phyloP scores from a whole-genome alignment of 2,329 filamentous ascomycete species.

The Neodidymelliopsis sp. region DNA sequence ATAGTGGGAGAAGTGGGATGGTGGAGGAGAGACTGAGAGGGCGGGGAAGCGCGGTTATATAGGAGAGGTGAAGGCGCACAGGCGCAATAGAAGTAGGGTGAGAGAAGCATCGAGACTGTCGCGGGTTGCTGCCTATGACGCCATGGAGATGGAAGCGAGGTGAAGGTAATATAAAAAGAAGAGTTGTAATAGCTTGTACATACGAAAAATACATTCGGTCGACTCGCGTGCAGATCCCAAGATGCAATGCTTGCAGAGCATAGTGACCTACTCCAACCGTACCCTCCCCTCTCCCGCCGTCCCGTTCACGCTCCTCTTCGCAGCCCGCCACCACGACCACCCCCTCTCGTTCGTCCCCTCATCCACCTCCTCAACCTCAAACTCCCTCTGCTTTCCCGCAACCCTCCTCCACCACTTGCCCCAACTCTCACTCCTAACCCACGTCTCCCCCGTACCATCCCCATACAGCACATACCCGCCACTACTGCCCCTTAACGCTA shows the following conservation, averaged over 20 bases:
- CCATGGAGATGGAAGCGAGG: background rate
- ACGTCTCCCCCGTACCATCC: conserved; percentile 39
- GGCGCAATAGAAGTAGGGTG: background rate
- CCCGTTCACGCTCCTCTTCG: conserved; percentile 8
- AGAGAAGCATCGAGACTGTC: background rate
- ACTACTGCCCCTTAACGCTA: conserved; percentile 25
- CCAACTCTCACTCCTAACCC: conserved; percentile 44
- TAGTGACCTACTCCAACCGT: conserved; percentile 1
- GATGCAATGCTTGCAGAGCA: too few species aligned
- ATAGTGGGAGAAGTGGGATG: background rate
- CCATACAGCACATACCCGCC: conserved; percentile 40
- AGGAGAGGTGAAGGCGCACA: background rate
- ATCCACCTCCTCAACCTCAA: conserved; percentile 37
- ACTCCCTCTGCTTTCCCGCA: conserved; percentile 30
- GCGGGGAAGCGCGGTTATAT: background rate
- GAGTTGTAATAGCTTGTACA: too few species aligned
- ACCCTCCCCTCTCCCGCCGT: conserved; percentile 13
- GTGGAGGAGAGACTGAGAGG: background rate
- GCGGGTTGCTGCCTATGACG: background rate
- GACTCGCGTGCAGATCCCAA: too few species aligned
- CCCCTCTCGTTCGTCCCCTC: conserved; percentile 34
- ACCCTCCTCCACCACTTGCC: conserved; percentile 38
- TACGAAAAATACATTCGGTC: too few species aligned
- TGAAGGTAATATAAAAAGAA: conserved; percentile 4
- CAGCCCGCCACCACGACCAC: conserved; percentile 31